Base-by-base conservation (phyloP, 495 filamentous ascomycete species). In the Penicillium argentinense region DNA sequence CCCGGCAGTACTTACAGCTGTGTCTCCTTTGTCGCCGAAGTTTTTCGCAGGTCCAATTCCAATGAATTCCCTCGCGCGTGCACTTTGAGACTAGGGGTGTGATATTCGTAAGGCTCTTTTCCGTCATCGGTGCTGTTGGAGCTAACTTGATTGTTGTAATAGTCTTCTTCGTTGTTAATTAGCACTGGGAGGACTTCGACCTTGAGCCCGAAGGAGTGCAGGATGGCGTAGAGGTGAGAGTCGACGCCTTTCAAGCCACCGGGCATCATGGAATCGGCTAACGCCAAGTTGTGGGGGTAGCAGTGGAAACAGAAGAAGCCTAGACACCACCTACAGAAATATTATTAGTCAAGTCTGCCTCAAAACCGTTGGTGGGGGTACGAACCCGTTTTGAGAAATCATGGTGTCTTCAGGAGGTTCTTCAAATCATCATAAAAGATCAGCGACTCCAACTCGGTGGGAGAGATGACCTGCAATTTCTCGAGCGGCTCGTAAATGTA, bases 181-280 rank as follows among this genome's bases (percentile, higher is more conserved):
- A 41, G 7, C 13, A 66, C 32, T 3, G 56, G 62, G 3, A 47
- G 38, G 2, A 59, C 24, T 4, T 52, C 27, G 9, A 51, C 37
- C 2, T 57, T 13, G 4, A 59, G 21, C 3, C 57, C 57, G 1
- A 67, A 49, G 1, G 54, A 53, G n/a, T n/a, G n/a, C n/a, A 40
- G 6, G 23, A 8, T 13, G 27, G 54, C 42, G 36, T 61, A 67
- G 0, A 63, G 12, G 0, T 51, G 45, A 4, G 63, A 42, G 26
- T 65, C 62, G 1, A 43, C 47, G 0, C 62, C 59, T 39, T 67
- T 63, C 1, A 67, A 41, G 0, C 54, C 67, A 0, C 64, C 68
- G 52, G 80, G 70, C 9, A 87, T 88, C 67, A 90, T 81, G 53
- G 76, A 29, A 3, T 16, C 14, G 8, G 13, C 38, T 26, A 13